A percentile compares a stretch with the other conserved stretches of the same genome.
phyloP scores from a whole-genome alignment of 2,329 filamentous ascomycete genomes.

The Calonectria hawksworthii region DNA sequence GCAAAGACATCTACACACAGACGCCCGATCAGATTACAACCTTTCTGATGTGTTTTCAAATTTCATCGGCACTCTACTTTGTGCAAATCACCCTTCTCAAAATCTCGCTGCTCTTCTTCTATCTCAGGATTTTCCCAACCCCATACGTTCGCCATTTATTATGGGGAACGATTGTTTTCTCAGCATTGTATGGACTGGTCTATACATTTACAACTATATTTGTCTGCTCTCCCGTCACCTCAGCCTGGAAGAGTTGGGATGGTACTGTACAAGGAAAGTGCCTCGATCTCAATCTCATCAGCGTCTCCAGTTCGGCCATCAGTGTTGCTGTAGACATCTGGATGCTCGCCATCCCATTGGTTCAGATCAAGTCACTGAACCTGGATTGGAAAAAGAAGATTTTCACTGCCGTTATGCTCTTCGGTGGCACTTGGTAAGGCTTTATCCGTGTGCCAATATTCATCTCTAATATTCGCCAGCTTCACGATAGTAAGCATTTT shows the following conservation, averaged over 20 bases:
- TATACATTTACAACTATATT: not conserved
- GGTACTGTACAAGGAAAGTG: not conserved
- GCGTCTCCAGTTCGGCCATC: not conserved
- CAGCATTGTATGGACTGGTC: not conserved
- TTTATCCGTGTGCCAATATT: not conserved
- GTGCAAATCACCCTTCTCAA: not conserved
- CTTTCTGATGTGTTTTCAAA: not conserved
- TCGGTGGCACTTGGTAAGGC: not conserved
- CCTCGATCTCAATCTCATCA: not conserved
- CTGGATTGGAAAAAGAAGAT: not conserved
- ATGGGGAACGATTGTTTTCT: not conserved
- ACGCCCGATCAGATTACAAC: not conserved
- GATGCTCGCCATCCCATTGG: not conserved
- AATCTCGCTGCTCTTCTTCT: not conserved
- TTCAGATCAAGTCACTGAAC: not conserved
- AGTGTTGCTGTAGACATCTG: not conserved
- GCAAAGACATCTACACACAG: not conserved
- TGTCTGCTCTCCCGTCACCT: not conserved
- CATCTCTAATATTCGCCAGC: not conserved
- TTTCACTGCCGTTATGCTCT: not conserved
- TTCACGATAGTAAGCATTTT: not conserved
- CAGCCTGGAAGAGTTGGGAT: not conserved
- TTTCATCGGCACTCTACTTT: not conserved
- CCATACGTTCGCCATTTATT: not conserved
- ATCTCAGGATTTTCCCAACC: slow-evolving; percentile 4